Conservation (phyloP, 1,284 basidiomycete genomes). For the Mycosarcoma maydis region DNA sequence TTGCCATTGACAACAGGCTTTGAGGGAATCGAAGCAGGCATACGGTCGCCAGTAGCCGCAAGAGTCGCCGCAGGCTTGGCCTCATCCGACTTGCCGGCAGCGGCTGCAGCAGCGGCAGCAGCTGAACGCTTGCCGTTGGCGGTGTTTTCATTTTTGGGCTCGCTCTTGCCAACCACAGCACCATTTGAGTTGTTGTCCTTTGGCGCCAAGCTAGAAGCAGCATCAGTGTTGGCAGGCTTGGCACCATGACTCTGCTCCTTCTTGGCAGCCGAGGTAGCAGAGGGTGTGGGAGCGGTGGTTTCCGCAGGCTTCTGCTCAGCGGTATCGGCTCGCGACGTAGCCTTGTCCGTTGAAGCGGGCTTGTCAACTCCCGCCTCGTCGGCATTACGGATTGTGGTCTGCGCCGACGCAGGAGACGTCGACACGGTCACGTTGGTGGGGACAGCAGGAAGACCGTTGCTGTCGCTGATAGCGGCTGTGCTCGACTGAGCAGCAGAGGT, state of each 20-base stretch:
- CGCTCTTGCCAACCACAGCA: constrained; percentile 17
- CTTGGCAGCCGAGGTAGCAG: constrained; percentile 12
- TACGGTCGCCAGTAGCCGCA: constrained; percentile 19
- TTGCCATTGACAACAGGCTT: constrained; percentile 40
- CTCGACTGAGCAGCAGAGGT: constrained; percentile 17
- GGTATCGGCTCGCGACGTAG: constrained; percentile 10
- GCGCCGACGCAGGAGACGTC: constrained; percentile 38
- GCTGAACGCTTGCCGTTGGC: constrained; percentile 26
- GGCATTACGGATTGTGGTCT: constrained; percentile 23
- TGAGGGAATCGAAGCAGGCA: constrained; percentile 36
- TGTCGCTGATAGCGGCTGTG: constrained; percentile 9
- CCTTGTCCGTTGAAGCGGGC: constrained; percentile 19
- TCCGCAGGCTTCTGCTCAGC: constrained; percentile 13
- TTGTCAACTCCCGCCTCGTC: constrained; percentile 17
- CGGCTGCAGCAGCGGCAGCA: constrained; percentile 6
- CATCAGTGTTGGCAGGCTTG: constrained; percentile 17
- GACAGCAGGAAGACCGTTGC: constrained; percentile 4
- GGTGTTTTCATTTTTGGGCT: constrained; percentile 19
- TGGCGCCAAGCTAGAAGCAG: constrained; percentile 17
- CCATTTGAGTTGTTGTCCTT: constrained; percentile 10
- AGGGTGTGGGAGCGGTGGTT: constrained; percentile 2
- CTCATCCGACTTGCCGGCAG: constrained; percentile 22
- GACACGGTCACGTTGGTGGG: constrained; percentile 31
- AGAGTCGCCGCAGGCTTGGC: constrained; percentile 15
- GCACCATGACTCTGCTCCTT: constrained; percentile 19